Conservation (phyloP, 2,329 filamentous ascomycete species). For the Penicillium rolfsii region DNA sequence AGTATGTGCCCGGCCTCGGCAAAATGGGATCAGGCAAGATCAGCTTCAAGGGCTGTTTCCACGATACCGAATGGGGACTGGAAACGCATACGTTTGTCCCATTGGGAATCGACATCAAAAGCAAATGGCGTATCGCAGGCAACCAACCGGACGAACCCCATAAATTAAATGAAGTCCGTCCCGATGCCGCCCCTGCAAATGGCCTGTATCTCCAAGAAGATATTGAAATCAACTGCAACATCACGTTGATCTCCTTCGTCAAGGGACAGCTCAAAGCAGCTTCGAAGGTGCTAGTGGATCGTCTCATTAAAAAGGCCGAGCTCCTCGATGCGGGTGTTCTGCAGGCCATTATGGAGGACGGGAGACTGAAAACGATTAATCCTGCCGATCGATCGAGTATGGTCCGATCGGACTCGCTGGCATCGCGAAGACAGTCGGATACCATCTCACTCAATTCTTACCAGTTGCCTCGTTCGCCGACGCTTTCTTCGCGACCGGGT, state of each 20-base stretch:
- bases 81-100: conserved; percentile 85
- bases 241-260: conserved; percentile 75
- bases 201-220: conserved; percentile 86
- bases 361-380: conserved; percentile 26
- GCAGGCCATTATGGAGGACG: conserved; percentile 25
- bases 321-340: conserved; percentile 35
- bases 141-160: conserved; percentile 70
- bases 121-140: conserved; percentile 76
- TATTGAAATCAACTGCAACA: conserved; percentile 78
- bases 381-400: conserved; percentile 21
- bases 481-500: conserved; percentile 4
- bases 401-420: not conserved
- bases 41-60: conserved; percentile 78
- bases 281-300: conserved; percentile 70
- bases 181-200: conserved; percentile 62
- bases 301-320: conserved; percentile 59
- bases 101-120: conserved; percentile 76
- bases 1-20: conserved; percentile 66
- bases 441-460: not conserved
- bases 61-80: conserved; percentile 71
- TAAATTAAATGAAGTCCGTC: conserved; percentile 59
- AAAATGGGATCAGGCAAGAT: conserved; percentile 67
- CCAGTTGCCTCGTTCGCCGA: conserved; percentile 8
- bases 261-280: conserved; percentile 80
- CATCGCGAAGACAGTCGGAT: not conserved